Percentiles rank a stretch among this genome's conserved stretches.
phyloP scores from a whole-genome alignment of 352 stramenopile genomes.

The Phytophthora chlamydospora region DNA sequence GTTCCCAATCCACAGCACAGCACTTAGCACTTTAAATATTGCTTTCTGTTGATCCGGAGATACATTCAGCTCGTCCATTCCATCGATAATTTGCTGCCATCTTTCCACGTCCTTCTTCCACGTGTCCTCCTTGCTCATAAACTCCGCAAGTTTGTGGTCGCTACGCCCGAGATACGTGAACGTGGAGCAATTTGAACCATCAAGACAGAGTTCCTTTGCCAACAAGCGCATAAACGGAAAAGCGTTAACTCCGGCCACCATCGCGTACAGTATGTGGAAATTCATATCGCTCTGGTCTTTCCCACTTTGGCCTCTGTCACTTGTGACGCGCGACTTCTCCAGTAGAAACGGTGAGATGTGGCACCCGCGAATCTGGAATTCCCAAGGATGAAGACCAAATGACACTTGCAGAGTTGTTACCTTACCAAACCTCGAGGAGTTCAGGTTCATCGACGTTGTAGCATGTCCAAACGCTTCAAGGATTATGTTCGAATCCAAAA shows the following conservation, averaged over 20 bases:
- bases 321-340: slow-evolving; percentile 71
- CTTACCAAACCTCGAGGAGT: slow-evolving; percentile 82
- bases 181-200: slow-evolving; percentile 34
- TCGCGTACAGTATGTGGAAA: slow-evolving; percentile 79
- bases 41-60: slow-evolving; percentile 43
- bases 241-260: slow-evolving; percentile 64
- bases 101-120: slow-evolving; percentile 69
- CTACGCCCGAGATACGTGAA: slow-evolving; percentile 61
- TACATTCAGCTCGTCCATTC: slow-evolving; percentile 54
- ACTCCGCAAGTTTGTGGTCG: slow-evolving; percentile 40
- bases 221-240: slow-evolving; percentile 38
- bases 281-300: slow-evolving; percentile 42
- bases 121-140: slow-evolving; percentile 37
- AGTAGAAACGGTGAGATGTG: slow-evolving; percentile 67
- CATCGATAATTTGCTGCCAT: slow-evolving; percentile 62
- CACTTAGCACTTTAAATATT: slow-evolving; percentile 70
- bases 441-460: slow-evolving; percentile 66
- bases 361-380: slow-evolving; percentile 66
- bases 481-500: slow-evolving; percentile 77
- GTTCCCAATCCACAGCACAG: slow-evolving; percentile 78
- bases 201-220: slow-evolving; percentile 51
- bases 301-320: slow-evolving; percentile 4
- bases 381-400: slow-evolving; percentile 49
- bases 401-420: slow-evolving; percentile 55
- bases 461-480: slow-evolving; percentile 80